Evolutionary conservation across 2,329 filamentous ascomycete species (phyloP).

Genomic region (Zopfia rhizophila): DNA sequence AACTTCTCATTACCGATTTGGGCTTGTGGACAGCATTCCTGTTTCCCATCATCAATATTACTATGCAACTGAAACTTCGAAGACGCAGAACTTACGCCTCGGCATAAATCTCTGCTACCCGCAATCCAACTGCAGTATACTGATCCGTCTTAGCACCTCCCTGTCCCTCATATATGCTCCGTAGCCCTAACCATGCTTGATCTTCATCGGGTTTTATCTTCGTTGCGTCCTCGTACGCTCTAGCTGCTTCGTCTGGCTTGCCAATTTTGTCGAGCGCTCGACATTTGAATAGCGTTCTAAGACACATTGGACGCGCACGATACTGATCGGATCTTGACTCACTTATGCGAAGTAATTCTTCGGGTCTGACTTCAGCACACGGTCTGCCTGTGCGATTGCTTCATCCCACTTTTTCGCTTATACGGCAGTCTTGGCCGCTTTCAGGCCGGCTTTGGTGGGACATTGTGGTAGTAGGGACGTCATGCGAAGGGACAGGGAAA

Average conservation of each 20-base stretch:
- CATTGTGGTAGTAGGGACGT: neutral
- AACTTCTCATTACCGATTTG: slow-evolving; percentile 81
- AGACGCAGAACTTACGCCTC: slow-evolving; percentile 67
- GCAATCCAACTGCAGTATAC: slow-evolving; percentile 78
- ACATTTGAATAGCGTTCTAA: slow-evolving; percentile 83
- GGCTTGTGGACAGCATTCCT: slow-evolving; percentile 66
- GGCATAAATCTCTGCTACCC: slow-evolving; percentile 78
- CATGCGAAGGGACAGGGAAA: neutral
- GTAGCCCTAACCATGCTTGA: slow-evolving; percentile 91
- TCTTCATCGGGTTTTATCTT: slow-evolving; percentile 76
- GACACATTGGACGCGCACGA: slow-evolving; percentile 13
- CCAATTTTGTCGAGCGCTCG: slow-evolving; percentile 83
- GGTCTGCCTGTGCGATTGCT: slow-evolving; percentile 74
- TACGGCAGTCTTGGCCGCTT: slow-evolving; percentile 81
- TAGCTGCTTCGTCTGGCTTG: slow-evolving; percentile 77
- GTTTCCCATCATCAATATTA: too few relatives aligned
- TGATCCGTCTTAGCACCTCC: slow-evolving; percentile 73
- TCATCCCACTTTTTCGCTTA: slow-evolving; percentile 82
- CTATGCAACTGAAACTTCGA: too few relatives aligned
- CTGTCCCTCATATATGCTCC: slow-evolving; percentile 85
- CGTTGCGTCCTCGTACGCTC: slow-evolving; percentile 78
- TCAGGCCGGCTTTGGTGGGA: slow-evolving; percentile 75
- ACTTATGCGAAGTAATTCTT: slow-evolving; percentile 84
- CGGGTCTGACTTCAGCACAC: slow-evolving; percentile 76
- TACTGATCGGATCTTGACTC: neutral